Evolutionary conservation across 495 filamentous ascomycete species (phyloP).

Genomic region (Pyrenula massariospora): DNA sequence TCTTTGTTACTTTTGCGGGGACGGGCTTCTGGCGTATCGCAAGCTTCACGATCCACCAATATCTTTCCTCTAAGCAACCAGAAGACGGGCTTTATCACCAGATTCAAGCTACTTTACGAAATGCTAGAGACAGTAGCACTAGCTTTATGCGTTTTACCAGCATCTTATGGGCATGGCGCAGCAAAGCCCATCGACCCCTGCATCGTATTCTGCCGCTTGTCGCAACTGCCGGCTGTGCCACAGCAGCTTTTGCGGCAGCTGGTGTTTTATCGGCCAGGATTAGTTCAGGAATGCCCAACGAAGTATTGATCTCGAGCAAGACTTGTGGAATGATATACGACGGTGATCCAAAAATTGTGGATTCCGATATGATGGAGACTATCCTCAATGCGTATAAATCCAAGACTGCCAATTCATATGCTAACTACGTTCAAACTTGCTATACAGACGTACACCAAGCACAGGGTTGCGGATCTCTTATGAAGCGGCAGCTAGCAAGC

Average conservation of each 20-base stretch:
- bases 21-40: slow-evolving; percentile 24
- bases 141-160: neutral
- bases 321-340: neutral
- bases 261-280: neutral
- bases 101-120: neutral
- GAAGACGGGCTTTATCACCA: neutral
- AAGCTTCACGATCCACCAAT: slow-evolving; percentile 23
- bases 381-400: neutral
- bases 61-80: neutral
- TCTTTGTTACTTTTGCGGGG: slow-evolving; percentile 23
- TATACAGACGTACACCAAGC: neutral
- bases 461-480: neutral
- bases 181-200: neutral
- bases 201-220: neutral
- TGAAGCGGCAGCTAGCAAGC: neutral
- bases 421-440: neutral
- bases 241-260: neutral
- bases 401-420: neutral
- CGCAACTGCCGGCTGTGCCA: neutral
- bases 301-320: neutral
- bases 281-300: neutral
- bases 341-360: neutral
- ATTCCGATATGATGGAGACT: neutral
- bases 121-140: neutral
- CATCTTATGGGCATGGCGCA: neutral